phyloP scores from a whole-genome alignment of 306 rosid genomes.

The Abrus pulchellus region DNA sequence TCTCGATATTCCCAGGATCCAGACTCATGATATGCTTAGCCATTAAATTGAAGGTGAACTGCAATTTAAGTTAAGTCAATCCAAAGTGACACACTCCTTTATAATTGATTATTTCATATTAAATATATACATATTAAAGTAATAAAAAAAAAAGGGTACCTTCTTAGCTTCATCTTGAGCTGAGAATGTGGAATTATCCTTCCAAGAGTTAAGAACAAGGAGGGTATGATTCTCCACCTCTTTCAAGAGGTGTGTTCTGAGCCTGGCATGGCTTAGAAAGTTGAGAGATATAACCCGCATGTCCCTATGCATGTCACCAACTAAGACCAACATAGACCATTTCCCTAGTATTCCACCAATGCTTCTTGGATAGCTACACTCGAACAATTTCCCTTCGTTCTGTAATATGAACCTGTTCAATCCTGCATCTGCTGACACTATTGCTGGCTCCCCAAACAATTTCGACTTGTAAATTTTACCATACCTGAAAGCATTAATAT shows the following conservation, averaged over 20 bases:
- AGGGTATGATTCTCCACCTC: conserved; percentile 86
- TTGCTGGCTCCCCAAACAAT: conserved; percentile 86
- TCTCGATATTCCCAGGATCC: conserved; percentile 86
- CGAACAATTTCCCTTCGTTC: conserved; percentile 92
- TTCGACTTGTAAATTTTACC: conserved; percentile 92
- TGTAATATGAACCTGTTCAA: conserved; percentile 86
- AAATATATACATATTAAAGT: no score
- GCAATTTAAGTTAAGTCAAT: conserved; percentile 38
- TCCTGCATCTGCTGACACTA: conserved; percentile 96
- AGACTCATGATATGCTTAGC: conserved; percentile 92
- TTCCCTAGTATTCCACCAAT: conserved; percentile 96
- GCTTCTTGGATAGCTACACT: conserved; percentile 96
- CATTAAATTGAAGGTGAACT: conserved; percentile 97
- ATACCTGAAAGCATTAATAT: conserved; percentile 58
- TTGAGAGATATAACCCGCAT: conserved; percentile 90
- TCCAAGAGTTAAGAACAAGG: conserved; percentile 79
- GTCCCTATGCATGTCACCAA: conserved; percentile 98
- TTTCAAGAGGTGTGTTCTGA: conserved; percentile 70
- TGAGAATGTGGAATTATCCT: conserved; percentile 64
- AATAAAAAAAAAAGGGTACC: conserved; percentile 51
- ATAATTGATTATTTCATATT: neutral
- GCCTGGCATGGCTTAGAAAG: conserved; percentile 85
- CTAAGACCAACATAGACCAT: conserved; percentile 99
- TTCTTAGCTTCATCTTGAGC: conserved; percentile 96
- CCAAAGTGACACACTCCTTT: neutral